phyloP scores from a whole-genome alignment of 306 rosid genomes.

The Vigna radiata region DNA sequence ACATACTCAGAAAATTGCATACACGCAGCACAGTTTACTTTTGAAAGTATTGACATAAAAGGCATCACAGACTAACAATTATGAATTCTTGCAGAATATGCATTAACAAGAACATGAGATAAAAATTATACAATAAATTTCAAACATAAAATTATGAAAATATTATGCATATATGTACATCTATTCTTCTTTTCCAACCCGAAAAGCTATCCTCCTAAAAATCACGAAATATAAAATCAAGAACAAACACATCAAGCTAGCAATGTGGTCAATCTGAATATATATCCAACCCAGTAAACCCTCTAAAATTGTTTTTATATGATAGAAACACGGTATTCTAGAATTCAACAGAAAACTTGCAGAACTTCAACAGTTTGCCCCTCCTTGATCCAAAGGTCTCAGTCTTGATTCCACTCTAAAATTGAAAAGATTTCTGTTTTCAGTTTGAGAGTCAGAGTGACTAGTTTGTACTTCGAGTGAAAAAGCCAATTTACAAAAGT shows the following conservation, averaged over 20 bases:
- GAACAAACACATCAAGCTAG: neutral
- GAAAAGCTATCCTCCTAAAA: constrained; percentile 22
- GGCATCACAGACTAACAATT: neutral
- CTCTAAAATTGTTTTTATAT: neutral
- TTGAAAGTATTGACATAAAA: constrained; percentile 25
- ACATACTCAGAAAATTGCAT: constrained; percentile 6
- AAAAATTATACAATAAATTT: constrained; percentile 5
- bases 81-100: neutral
- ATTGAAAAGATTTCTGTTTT: neutral
- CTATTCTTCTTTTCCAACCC: constrained; percentile 32
- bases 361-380: neutral
- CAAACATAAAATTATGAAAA: constrained; percentile 2
- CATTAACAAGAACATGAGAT: constrained; percentile 12
- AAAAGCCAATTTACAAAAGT: too few species aligned
- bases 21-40: constrained; percentile 5
- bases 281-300: neutral
- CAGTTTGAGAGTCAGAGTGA: too few species aligned
- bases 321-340: neutral
- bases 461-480: too few species aligned
- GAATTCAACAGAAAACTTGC: neutral
- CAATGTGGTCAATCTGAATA: neutral
- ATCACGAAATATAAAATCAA: neutral
- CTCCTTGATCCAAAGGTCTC: neutral
- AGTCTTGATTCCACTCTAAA: neutral
- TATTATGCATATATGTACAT: neutral